Conservation (phyloP, 2,329 filamentous ascomycete genomes). For the Macrophomina phaseolina region DNA sequence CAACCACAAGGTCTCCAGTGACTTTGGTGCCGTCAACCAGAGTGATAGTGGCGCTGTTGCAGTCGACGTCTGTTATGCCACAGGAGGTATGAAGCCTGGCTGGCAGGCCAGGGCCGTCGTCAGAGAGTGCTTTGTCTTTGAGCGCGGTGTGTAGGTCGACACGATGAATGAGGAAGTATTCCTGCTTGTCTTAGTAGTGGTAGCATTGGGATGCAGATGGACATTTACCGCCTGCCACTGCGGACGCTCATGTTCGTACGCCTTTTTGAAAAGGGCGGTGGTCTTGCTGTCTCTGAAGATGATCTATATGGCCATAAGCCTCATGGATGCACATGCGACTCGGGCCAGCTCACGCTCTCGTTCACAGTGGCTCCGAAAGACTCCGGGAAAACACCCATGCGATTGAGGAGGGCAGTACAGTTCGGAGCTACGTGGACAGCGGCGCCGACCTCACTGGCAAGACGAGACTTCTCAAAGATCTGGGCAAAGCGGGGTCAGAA, state of each 20-base stretch:
- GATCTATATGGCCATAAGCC: neutral
- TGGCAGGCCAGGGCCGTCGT: slow-evolving; percentile 41
- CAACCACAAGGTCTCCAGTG: slow-evolving; percentile 58
- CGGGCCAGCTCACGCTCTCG: neutral
- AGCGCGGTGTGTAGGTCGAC: slow-evolving; percentile 59
- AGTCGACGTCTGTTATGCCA: slow-evolving; percentile 53
- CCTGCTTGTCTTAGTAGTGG: neutral
- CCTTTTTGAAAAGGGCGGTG: neutral
- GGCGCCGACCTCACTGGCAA: slow-evolving; percentile 63
- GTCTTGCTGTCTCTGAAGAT: neutral
- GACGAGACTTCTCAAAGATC: slow-evolving; percentile 62
- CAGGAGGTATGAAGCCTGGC: slow-evolving; percentile 50
- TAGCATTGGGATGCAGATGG: neutral
- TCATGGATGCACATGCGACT: neutral
- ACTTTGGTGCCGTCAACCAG: slow-evolving; percentile 53
- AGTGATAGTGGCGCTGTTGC: slow-evolving; percentile 47
- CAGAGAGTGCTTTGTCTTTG: slow-evolving; percentile 42
- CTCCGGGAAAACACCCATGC: slow-evolving; percentile 51
- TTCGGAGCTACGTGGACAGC: slow-evolving; percentile 70
- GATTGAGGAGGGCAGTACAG: slow-evolving; percentile 60
- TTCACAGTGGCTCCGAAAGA: slow-evolving; percentile 43
- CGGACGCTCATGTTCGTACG: neutral
- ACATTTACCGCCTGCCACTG: slow-evolving; percentile 15
- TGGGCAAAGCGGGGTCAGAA: slow-evolving; percentile 32
- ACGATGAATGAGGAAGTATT: slow-evolving; percentile 54